A percentile compares a stretch with the other conserved stretches of the same genome.
Evolutionary conservation across 2,329 filamentous ascomycete genomes (phyloP).

Genomic region (Ceratocystis diversiconidia): DNA sequence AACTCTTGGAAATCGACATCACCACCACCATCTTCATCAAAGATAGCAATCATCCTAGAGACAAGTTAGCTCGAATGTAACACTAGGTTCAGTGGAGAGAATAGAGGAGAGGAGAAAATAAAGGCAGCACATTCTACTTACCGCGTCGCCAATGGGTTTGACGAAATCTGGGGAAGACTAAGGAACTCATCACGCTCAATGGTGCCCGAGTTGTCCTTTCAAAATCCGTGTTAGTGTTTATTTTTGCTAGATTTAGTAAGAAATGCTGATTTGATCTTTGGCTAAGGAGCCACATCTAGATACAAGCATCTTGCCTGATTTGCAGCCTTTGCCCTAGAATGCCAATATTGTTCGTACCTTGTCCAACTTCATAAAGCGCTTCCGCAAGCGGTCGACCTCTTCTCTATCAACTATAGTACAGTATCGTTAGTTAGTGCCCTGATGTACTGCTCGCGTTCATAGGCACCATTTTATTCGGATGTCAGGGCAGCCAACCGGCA

Average conservation of each 20-base stretch:
- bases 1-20: conserved; percentile 99
- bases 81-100: background rate
- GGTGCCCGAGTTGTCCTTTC: conserved; percentile 87
- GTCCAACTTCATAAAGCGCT: conserved; percentile 98
- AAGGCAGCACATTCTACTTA: conserved; percentile 26
- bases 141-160: conserved; percentile 92
- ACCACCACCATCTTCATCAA: conserved; percentile 94
- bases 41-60: conserved; percentile 89
- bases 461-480: too few species aligned
- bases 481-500: too few species aligned
- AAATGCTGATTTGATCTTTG: too few species aligned
- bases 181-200: conserved; percentile 98
- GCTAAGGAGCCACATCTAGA: background rate
- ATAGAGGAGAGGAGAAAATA: background rate
- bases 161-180: conserved; percentile 90
- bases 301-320: background rate
- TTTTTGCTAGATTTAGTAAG: too few species aligned
- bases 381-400: conserved; percentile 87
- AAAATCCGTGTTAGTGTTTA: background rate
- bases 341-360: conserved; percentile 48
- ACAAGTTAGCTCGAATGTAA: background rate
- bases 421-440: conserved; percentile 47
- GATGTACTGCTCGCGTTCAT: conserved; percentile 55
- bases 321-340: background rate
- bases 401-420: conserved; percentile 68